Conservation (phyloP, 768 basidiomycete genomes). For the Amanita exitialis region DNA sequence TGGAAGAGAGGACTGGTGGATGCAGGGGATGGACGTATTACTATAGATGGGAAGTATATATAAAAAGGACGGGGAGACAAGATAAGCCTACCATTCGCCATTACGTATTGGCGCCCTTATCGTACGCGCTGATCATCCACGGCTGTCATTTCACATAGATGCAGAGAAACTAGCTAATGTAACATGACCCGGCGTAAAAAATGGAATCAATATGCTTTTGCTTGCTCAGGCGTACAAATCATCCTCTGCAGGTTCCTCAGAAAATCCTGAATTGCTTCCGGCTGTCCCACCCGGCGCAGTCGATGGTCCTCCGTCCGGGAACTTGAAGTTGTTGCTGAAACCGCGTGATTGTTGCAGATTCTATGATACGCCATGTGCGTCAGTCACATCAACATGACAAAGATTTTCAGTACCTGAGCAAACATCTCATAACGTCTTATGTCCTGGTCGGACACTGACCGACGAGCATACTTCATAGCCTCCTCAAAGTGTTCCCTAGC, state of each 20-base stretch:
- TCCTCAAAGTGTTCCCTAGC: constrained; percentile 93
- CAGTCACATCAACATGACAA: background rate
- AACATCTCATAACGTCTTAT: constrained; percentile 99
- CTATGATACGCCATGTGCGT: constrained; percentile 25
- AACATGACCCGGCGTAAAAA: constrained; percentile 4
- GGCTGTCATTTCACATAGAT: constrained; percentile 1
- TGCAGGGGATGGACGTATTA: too few species aligned
- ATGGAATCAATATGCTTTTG: constrained; percentile 7
- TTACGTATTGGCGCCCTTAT: background rate
- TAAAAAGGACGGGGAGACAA: background rate
- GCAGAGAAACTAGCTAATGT: constrained; percentile 3
- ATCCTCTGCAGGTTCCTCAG: constrained; percentile 82
- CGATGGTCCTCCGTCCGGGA: constrained; percentile 67
- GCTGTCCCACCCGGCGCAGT: constrained; percentile 23
- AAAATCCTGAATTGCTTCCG: constrained; percentile 64
- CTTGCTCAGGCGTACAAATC: constrained; percentile 71
- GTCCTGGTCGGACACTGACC: constrained; percentile 93
- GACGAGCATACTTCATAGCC: constrained; percentile 95
- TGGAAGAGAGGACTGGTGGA: background rate
- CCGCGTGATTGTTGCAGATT: constrained; percentile 87
- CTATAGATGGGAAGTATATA: background rate
- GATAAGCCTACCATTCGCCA: background rate
- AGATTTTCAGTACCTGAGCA: constrained; percentile 48
- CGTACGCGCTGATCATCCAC: background rate
- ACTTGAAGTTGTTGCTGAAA: constrained; percentile 95